A percentile compares a stretch with the other conserved stretches of the same genome.
Conservation (phyloP, 495 filamentous ascomycete species). For the Penicillium verhagenii region DNA sequence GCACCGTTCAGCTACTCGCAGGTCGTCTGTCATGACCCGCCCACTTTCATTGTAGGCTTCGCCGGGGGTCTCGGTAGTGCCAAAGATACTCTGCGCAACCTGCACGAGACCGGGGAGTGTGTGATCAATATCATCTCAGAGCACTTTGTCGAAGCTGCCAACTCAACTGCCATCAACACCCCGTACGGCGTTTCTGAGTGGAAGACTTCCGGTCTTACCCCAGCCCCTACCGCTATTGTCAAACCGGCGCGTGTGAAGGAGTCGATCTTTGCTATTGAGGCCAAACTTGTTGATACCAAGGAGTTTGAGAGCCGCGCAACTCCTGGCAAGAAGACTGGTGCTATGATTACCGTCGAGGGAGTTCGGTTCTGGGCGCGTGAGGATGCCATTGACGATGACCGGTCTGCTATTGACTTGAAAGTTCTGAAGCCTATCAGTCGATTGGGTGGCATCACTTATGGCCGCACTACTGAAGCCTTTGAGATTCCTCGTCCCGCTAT, state of each 20-base stretch:
- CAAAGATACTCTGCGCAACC: constrained; percentile 78
- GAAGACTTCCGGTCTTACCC: constrained; percentile 73
- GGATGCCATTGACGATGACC: constrained; percentile 79
- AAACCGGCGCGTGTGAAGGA: constrained; percentile 74
- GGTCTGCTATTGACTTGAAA: constrained; percentile 66
- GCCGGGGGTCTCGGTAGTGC: constrained; percentile 46
- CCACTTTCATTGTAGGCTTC: constrained; percentile 82
- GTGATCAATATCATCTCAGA: constrained; percentile 87
- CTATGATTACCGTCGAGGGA: constrained; percentile 79
- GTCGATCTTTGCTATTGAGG: constrained; percentile 79
- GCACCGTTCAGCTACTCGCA: constrained; percentile 87
- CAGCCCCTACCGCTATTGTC: constrained; percentile 64
- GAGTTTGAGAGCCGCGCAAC: constrained; percentile 71
- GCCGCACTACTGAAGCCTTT: constrained; percentile 63
- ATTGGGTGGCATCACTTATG: constrained; percentile 83
- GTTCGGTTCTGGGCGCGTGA: constrained; percentile 86
- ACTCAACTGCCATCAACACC: constrained; percentile 71
- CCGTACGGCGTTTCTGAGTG: constrained; percentile 82
- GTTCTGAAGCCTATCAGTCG: constrained; percentile 73
- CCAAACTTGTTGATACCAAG: constrained; percentile 65
- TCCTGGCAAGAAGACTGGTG: constrained; percentile 70
- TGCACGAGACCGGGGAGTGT: constrained; percentile 67
- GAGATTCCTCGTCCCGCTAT: constrained; percentile 69
- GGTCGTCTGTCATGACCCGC: constrained; percentile 84
- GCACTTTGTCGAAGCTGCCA: constrained; percentile 85